Percentiles rank a stretch among this genome's conserved stretches.
Evolutionary conservation across 805 yeast genomes (phyloP).

Genomic region (Hanseniaspora lindneri): DNA sequence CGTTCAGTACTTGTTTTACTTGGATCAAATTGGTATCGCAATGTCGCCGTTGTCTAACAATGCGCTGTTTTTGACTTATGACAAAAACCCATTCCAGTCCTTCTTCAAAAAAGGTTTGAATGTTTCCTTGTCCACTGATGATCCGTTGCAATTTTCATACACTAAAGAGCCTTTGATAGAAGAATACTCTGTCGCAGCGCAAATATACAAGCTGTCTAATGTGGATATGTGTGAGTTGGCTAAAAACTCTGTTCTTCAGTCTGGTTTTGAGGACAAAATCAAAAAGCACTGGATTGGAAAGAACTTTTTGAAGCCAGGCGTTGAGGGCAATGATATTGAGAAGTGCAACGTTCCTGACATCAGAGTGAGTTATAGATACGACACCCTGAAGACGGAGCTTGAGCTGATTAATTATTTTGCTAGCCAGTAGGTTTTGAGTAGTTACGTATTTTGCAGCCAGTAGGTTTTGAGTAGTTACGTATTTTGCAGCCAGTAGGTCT

Average conservation of each 20-base stretch:
- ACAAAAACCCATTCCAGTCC: constrained; percentile 86
- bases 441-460: not conserved
- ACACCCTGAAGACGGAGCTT: constrained; percentile 60
- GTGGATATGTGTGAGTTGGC: constrained; percentile 98
- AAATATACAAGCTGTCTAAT: constrained; percentile 82
- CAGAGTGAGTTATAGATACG: constrained; percentile 71
- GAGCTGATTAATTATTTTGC: constrained; percentile 56
- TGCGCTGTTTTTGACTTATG: constrained; percentile 89
- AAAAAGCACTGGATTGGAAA: constrained; percentile 90
- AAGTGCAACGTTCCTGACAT: constrained; percentile 92
- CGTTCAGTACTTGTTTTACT: constrained; percentile 81
- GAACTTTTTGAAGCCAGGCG: constrained; percentile 44
- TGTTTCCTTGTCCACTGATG: constrained; percentile 91
- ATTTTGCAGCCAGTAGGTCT: no score
- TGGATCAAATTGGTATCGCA: constrained; percentile 93
- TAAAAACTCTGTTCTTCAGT: constrained; percentile 77
- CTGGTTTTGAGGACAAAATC: constrained; percentile 81
- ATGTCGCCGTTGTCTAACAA: constrained; percentile 97
- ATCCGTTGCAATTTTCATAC: constrained; percentile 92
- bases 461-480: not conserved
- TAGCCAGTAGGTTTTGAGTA: constrained; percentile 16
- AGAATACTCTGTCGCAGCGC: constrained; percentile 97
- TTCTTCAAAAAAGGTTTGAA: constrained; percentile 90
- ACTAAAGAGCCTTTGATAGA: constrained; percentile 95
- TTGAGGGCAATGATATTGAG: constrained; percentile 77